These are phyloP conservation scores for Hypoxylon sp. DNA, from an alignment of 2,329 filamentous ascomycete genomes.

Conservation along the genomic window DNA sequence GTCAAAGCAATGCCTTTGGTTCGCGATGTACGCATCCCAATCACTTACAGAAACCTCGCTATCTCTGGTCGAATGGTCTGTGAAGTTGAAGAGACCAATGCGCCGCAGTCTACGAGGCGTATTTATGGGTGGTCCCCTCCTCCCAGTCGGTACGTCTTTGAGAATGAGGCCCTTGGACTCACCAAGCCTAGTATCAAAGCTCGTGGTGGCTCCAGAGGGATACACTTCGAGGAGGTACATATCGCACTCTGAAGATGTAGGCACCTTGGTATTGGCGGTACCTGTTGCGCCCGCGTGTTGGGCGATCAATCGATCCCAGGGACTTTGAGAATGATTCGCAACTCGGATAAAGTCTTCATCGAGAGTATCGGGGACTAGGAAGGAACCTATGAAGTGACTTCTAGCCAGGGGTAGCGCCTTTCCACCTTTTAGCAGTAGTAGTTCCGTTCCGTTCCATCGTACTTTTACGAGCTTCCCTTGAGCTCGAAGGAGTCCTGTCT, in stretches of 20 bases:
- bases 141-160: neutral
- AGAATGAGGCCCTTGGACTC: neutral
- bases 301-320: neutral
- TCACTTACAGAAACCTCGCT: neutral
- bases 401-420: neutral
- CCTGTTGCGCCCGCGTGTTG: neutral
- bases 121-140: neutral
- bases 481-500: neutral
- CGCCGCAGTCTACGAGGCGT: neutral
- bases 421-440: neutral
- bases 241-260: neutral
- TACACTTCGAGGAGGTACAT: neutral
- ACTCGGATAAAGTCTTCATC: neutral
- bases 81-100: neutral
- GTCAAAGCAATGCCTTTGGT: neutral
- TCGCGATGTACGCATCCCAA: neutral
- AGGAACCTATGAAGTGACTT: neutral
- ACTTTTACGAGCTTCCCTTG: neutral
- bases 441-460: constrained; percentile 1
- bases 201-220: neutral
- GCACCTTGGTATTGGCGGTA: neutral
- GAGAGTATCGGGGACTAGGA: neutral
- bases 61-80: neutral
- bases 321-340: neutral
- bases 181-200: neutral